A percentile compares a stretch with the other conserved stretches of the same genome.
Conservation (phyloP, 495 filamentous ascomycete genomes). For the Hypoxylon cercidicola region DNA sequence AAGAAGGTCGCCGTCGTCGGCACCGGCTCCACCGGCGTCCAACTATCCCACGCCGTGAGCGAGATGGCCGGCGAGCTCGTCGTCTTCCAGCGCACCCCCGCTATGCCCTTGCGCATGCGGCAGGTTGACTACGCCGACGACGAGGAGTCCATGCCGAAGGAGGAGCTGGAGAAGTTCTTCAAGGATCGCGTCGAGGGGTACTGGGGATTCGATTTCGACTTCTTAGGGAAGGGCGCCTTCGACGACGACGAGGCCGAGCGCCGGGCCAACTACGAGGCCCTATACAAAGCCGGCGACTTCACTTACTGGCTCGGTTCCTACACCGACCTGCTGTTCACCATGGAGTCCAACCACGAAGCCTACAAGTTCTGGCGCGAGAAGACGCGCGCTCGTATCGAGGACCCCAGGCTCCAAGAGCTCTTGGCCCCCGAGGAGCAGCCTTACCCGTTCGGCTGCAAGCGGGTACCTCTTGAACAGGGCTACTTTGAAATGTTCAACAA, state of each 20-base stretch:
- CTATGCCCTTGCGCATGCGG: slow-evolving; percentile 62
- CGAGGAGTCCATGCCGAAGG: slow-evolving; percentile 58
- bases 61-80: slow-evolving; percentile 50
- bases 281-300: slow-evolving; percentile 63
- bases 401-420: slow-evolving; percentile 60
- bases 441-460: slow-evolving; percentile 65
- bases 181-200: slow-evolving; percentile 49
- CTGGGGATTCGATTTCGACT: slow-evolving; percentile 57
- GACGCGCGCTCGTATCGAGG: slow-evolving; percentile 59
- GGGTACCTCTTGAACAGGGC: slow-evolving; percentile 62
- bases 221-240: slow-evolving; percentile 52
- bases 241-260: slow-evolving; percentile 59
- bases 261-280: slow-evolving; percentile 55
- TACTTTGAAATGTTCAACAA: slow-evolving; percentile 70
- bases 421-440: slow-evolving; percentile 65
- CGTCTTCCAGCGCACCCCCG: slow-evolving; percentile 65
- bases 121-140: slow-evolving; percentile 53
- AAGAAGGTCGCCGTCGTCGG: slow-evolving; percentile 68
- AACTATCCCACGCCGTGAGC: slow-evolving; percentile 61
- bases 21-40: slow-evolving; percentile 69
- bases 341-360: slow-evolving; percentile 57
- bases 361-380: slow-evolving; percentile 70
- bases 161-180: slow-evolving; percentile 58
- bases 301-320: slow-evolving; percentile 61
- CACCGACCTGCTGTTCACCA: slow-evolving; percentile 57